These are phyloP conservation scores for Penicillium paradoxum DNA, from an alignment of 495 filamentous ascomycete genomes.

Conservation along the genomic window DNA sequence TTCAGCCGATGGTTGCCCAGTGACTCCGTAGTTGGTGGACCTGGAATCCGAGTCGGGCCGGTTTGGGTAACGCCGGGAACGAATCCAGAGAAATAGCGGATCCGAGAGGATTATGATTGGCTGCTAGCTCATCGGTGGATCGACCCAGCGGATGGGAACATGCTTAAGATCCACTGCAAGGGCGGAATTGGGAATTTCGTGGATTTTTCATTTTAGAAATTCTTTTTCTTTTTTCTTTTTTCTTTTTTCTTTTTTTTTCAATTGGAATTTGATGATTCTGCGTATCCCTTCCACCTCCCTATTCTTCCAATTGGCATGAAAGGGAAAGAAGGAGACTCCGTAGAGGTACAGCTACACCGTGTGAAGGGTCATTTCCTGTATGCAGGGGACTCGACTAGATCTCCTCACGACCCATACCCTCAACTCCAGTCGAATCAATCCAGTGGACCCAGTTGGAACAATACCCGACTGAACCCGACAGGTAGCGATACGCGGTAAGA, in stretches of 20 bases:
- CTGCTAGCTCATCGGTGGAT: slow-evolving; percentile 11
- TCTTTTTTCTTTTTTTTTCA: not conserved
- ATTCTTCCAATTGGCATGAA: too few species aligned
- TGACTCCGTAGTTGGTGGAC: slow-evolving; percentile 23
- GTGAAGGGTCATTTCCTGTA: slow-evolving; percentile 1
- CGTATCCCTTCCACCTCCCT: too few species aligned
- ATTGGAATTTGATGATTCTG: too few species aligned
- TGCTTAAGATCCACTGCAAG: slow-evolving; percentile 28
- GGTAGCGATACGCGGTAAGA: slow-evolving; percentile 8
- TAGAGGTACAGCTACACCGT: too few species aligned
- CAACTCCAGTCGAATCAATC: not conserved
- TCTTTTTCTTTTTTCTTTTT: not conserved
- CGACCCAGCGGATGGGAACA: slow-evolving; percentile 19
- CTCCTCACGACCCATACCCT: not conserved
- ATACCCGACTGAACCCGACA: slow-evolving; percentile 15
- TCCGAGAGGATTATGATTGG: slow-evolving; percentile 20
- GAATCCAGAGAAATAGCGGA: slow-evolving; percentile 15
- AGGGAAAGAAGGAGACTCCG: too few species aligned
- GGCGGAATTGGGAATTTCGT: slow-evolving; percentile 5
- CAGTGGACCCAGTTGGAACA: slow-evolving; percentile 5
- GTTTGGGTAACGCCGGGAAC: slow-evolving; percentile 26
- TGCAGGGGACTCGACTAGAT: slow-evolving; percentile 4
- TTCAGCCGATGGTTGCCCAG: slow-evolving; percentile 27
- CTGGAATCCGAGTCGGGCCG: slow-evolving; percentile 33
- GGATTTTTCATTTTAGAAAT: not conserved